Conservation (phyloP, 306 rosid genomes). For the Cucurbita argyrosperma region DNA sequence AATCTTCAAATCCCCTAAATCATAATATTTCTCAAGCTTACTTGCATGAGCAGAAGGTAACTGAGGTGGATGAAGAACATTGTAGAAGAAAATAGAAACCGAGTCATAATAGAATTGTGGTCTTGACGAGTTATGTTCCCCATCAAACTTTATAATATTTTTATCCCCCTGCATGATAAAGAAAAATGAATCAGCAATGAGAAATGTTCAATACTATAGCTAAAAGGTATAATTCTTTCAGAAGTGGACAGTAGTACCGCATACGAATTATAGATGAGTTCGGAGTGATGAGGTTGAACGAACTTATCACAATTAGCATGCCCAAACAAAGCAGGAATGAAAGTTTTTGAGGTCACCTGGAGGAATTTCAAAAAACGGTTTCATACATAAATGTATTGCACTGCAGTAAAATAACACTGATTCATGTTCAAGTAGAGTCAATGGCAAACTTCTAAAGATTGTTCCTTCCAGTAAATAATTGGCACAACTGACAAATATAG, state of each 20-base stretch:
- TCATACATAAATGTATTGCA: not conserved
- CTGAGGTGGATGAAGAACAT: conserved; percentile 76
- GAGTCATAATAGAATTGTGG: conserved; percentile 89
- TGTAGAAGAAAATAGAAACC: conserved; percentile 76
- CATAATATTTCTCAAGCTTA: conserved; percentile 63
- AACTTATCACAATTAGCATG: conserved; percentile 75
- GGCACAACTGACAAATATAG: not conserved
- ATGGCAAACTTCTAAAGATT: not conserved
- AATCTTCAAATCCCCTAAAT: conserved; percentile 51
- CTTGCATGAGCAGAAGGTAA: conserved; percentile 29
- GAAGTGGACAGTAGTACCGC: conserved; percentile 34
- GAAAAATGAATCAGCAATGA: conserved; percentile 5
- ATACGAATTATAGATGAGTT: conserved; percentile 52
- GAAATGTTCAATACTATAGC: not conserved
- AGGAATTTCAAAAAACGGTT: not conserved
- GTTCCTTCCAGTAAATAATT: not conserved
- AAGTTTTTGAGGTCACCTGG: conserved; percentile 76
- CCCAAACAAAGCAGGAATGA: conserved; percentile 84
- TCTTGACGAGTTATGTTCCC: conserved; percentile 93
- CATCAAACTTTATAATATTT: conserved; percentile 65
- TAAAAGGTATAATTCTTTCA: not conserved
- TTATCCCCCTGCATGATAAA: conserved; percentile 64
- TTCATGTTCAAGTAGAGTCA: not conserved
- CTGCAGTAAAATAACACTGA: not conserved
- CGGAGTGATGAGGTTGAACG: conserved; percentile 69